Evolutionary conservation across 1,284 basidiomycete genomes (phyloP).

Genomic region (Papiliotrema terrestris): DNA sequence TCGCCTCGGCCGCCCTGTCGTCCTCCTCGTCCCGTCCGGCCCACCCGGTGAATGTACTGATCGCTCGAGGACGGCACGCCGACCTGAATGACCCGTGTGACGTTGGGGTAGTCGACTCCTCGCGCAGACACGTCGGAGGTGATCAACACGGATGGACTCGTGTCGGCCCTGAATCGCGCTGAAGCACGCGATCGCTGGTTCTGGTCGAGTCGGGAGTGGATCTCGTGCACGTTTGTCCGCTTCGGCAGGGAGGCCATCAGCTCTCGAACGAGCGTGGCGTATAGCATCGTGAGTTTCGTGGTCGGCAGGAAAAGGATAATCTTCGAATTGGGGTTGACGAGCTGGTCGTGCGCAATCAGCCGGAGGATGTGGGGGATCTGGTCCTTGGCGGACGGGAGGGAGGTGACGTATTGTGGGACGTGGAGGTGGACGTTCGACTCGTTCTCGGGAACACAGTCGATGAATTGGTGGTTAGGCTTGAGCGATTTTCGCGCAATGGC

Average conservation of each 20-base stretch:
- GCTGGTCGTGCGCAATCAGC: constrained; percentile 85
- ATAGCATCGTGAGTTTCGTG: constrained; percentile 79
- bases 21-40: constrained; percentile 79
- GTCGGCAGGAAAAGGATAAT: constrained; percentile 86
- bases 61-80: constrained; percentile 70
- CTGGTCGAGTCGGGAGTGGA: constrained; percentile 80
- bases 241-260: constrained; percentile 53
- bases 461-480: constrained; percentile 59
- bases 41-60: constrained; percentile 88
- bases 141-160: constrained; percentile 65
- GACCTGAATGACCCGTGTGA: constrained; percentile 90
- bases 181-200: constrained; percentile 62
- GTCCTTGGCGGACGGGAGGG: constrained; percentile 62
- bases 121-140: constrained; percentile 88
- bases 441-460: constrained; percentile 58
- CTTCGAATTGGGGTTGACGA: constrained; percentile 72
- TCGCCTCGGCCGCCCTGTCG: constrained; percentile 73
- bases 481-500: constrained; percentile 57
- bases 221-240: constrained; percentile 66
- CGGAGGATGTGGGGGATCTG: constrained; percentile 77
- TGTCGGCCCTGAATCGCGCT: constrained; percentile 64
- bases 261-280: constrained; percentile 61
- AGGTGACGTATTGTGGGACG: constrained; percentile 79
- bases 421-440: constrained; percentile 67
- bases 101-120: constrained; percentile 84